Evolutionary conservation across 306 rosid species (phyloP).

Genomic region (Fagus sylvatica): DNA sequence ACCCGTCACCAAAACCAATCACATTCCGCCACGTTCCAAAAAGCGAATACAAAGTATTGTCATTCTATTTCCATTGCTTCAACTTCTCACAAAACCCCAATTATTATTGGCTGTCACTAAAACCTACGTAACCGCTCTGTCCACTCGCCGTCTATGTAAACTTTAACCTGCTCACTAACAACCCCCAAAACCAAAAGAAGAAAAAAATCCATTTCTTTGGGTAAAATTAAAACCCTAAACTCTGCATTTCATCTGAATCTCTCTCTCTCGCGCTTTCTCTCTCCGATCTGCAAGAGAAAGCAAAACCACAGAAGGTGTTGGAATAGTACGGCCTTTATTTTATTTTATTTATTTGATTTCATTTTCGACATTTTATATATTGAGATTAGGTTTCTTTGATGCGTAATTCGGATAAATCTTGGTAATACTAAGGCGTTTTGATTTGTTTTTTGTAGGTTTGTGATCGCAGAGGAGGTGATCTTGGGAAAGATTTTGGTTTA

Average conservation of each 20-base stretch:
- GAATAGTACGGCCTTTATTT: constrained; percentile 7
- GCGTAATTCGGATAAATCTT: background rate
- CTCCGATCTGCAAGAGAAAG: constrained; percentile 58
- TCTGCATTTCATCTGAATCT: constrained; percentile 30
- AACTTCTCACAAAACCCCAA: background rate
- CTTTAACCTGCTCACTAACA: constrained; percentile 6
- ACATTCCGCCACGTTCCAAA: constrained; percentile 21
- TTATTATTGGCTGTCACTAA: constrained; percentile 32
- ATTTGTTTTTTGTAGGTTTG: constrained; percentile 29
- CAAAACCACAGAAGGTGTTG: constrained; percentile 14
- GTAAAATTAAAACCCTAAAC: constrained; percentile 66
- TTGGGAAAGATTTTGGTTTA: constrained; percentile 24
- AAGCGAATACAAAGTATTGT: background rate
- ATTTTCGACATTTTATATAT: background rate
- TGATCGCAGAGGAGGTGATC: constrained; percentile 51
- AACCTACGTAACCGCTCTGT: background rate
- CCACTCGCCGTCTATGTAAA: background rate
- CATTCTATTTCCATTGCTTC: background rate
- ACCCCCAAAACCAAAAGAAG: background rate
- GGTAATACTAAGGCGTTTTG: background rate
- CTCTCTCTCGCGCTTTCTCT: constrained; percentile 19
- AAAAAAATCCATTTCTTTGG: background rate
- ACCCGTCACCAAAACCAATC: background rate
- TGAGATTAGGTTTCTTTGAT: background rate
- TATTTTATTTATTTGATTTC: constrained; percentile 25